These are phyloP conservation scores for Solanum chiquidenum DNA, from an alignment of 257 asterid species.

Conservation along the genomic window DNA sequence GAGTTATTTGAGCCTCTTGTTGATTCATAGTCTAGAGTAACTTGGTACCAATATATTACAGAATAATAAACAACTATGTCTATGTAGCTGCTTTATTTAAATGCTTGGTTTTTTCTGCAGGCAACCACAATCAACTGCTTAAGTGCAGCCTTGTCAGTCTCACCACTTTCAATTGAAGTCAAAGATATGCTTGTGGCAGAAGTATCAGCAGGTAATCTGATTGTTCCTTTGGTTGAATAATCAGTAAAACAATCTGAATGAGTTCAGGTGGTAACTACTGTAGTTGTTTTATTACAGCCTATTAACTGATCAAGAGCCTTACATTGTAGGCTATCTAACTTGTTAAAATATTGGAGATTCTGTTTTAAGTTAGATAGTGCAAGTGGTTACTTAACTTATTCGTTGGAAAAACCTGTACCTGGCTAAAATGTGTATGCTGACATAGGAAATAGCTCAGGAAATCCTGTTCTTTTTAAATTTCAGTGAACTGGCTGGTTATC, in stretches of 20 bases:
- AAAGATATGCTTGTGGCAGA: conserved; percentile 61
- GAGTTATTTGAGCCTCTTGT: background rate
- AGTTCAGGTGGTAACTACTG: background rate
- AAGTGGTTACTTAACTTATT: background rate
- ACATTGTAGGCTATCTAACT: background rate
- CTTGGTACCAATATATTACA: background rate
- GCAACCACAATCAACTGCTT: conserved; percentile 65
- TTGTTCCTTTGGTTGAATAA: background rate
- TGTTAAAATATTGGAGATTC: background rate
- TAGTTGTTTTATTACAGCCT: background rate
- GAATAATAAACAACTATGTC: background rate
- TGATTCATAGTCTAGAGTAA: background rate
- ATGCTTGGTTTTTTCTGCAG: conserved; percentile 27
- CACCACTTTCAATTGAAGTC: conserved; percentile 54
- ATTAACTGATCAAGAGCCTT: background rate
- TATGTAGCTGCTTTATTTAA: background rate
- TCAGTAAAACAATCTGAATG: background rate
- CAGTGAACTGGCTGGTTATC: background rate
- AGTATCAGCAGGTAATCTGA: conserved; percentile 48
- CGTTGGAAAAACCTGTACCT: background rate
- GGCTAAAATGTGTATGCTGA: background rate
- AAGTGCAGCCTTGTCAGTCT: conserved; percentile 59
- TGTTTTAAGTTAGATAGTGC: background rate
- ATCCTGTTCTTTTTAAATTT: background rate
- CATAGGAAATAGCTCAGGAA: background rate